Base-by-base conservation (phyloP, 768 basidiomycete species). In the Hydnomerulius pinastri region DNA sequence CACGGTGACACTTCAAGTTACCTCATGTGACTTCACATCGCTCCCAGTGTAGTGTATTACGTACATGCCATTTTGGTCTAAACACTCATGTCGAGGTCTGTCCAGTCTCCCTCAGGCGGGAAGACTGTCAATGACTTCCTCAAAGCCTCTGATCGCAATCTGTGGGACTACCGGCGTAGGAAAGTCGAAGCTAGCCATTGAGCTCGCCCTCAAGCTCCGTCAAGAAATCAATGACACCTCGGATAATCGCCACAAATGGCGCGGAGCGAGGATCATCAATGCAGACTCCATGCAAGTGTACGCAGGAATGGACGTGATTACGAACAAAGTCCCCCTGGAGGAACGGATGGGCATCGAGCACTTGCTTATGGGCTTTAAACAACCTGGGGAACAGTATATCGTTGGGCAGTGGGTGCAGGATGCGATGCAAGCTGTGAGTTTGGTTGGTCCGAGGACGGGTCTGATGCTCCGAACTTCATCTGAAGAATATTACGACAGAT, bases 231-330 rank as follows among this genome's bases (percentile, higher is more conserved):
- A 60, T 35, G 53, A 56, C 33, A 6, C 17, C 18, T 29, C 47
- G 15, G 32, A 40, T 21, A 25, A 4, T 10, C 21, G 18, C 8
- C 24, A 29, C 27, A 51, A 50, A 39, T 87, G 83, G 78, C 70
- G 67, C 12, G 81, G 83, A 11, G 86, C 84, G 7, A 82, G 84
- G 62, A 79, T 98, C 57, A 86, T 99, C 64, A 98, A 98, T 64
- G 92, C 95, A 9, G 97, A 99, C 70, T 84, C 96, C 11, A 98
- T 99, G 96, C 97, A 99, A 68, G 86, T 93, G 11, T 98, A 98
- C 67, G 75, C 76, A 15, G 96, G 96, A 0, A 79, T 98, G 67
- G 89, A 97, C 68, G 74, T 95, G 43, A 86, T 98, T 61, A 98
- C 96, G 23, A 98, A 98, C 71, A 98, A 99, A 72, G 79, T 94